Evolutionary conservation across 2,329 filamentous ascomycete species (phyloP).

Genomic region (Corniculantispora saksenae): DNA sequence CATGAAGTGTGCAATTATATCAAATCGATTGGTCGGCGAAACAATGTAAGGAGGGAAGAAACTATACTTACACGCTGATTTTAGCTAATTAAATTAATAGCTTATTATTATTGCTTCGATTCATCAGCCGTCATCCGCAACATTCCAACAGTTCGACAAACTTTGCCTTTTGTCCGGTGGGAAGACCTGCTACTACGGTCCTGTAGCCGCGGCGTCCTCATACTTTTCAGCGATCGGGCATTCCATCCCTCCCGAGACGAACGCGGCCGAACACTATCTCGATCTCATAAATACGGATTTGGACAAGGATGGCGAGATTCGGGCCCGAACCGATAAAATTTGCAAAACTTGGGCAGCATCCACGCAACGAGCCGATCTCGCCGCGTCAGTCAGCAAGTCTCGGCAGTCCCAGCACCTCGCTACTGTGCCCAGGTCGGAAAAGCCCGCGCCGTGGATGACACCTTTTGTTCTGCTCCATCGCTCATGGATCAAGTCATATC

Average conservation of each 20-base stretch:
- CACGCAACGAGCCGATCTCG: neutral
- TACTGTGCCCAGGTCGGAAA: constrained; percentile 29
- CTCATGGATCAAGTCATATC: constrained; percentile 79
- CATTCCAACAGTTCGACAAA: constrained; percentile 80
- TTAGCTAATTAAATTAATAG: constrained; percentile 36
- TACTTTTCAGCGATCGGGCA: constrained; percentile 66
- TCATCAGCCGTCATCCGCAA: constrained; percentile 80
- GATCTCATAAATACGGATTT: constrained; percentile 81
- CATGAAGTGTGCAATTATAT: constrained; percentile 77
- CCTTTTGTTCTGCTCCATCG: constrained; percentile 71
- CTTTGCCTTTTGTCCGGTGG: constrained; percentile 72
- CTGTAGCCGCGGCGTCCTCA: constrained; percentile 54
- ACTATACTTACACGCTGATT: no score
- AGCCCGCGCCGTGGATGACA: constrained; percentile 50
- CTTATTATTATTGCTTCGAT: constrained; percentile 80
- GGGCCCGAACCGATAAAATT: constrained; percentile 35
- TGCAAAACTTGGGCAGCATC: constrained; percentile 30
- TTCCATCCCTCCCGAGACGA: constrained; percentile 68
- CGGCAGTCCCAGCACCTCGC: constrained; percentile 25
- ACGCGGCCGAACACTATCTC: constrained; percentile 79
- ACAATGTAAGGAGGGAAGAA: constrained; percentile 54
- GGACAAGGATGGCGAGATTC: constrained; percentile 48
- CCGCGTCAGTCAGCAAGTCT: neutral
- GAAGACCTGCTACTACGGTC: constrained; percentile 71
- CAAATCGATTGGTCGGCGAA: constrained; percentile 62